phyloP scores from a whole-genome alignment of 2,329 filamentous ascomycete genomes.

The Verruconis gallopava region DNA sequence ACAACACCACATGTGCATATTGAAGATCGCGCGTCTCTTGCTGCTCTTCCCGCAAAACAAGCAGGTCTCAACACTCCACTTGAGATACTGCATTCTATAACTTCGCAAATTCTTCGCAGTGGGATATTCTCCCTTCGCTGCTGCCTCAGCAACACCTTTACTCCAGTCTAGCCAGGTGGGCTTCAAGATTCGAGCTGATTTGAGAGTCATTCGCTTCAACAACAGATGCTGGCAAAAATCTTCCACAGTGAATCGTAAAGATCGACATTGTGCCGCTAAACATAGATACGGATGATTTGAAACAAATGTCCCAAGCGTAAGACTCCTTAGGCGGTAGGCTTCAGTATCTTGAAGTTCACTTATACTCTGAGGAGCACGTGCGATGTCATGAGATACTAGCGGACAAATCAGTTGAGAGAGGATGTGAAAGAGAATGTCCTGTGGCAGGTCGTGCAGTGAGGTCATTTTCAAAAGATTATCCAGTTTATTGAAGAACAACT shows the following conservation, averaged over 20 bases:
- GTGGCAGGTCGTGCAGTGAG: neutral
- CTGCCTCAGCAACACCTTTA: neutral
- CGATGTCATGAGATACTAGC: neutral
- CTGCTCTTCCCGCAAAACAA: conserved; percentile 2
- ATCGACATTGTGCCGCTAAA: conserved; percentile 2
- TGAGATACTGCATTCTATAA: neutral
- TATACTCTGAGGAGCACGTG: neutral
- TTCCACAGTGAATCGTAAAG: neutral
- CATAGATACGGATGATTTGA: conserved; percentile 4
- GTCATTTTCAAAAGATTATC: conserved; percentile 4
- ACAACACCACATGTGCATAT: conserved; percentile 7
- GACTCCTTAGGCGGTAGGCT: neutral
- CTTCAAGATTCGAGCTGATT: neutral
- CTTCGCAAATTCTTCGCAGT: neutral
- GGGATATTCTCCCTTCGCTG: neutral
- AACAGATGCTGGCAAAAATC: conserved; percentile 4
- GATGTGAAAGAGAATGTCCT: neutral
- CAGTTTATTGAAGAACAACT: too few species aligned
- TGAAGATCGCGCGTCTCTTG: conserved; percentile 4
- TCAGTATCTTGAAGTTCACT: neutral
- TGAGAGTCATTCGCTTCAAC: neutral
- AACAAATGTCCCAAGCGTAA: neutral
- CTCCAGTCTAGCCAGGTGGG: neutral
- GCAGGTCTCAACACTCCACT: conserved; percentile 1
- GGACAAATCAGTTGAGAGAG: conserved; percentile 3